A percentile compares a stretch with the other conserved stretches of the same genome.
These are phyloP conservation scores for Tanacetum coccineum DNA, from an alignment of 129 eudicot species.

Conservation along the genomic window DNA sequence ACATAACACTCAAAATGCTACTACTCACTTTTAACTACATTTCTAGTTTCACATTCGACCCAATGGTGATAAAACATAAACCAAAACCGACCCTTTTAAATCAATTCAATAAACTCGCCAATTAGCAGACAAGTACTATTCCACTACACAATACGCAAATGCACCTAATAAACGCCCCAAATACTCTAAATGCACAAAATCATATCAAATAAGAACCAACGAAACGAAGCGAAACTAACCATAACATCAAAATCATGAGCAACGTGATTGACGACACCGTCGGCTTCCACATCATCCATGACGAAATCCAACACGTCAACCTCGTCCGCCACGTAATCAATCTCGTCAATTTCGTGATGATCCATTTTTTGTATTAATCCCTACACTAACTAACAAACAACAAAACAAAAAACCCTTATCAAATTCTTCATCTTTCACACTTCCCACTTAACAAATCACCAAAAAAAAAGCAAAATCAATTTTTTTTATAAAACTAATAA, in stretches of 20 bases:
- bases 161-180: background rate
- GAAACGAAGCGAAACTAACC: conserved; percentile 39
- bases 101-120: background rate
- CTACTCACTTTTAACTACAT: no score
- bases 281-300: conserved; percentile 45
- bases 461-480: no score
- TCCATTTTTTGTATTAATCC: conserved; percentile 32
- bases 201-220: background rate
- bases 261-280: conserved; percentile 35
- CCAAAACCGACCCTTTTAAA: background rate
- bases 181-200: background rate
- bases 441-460: no score
- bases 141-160: no score
- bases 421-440: background rate
- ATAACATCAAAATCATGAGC: conserved; percentile 55
- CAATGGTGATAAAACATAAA: background rate
- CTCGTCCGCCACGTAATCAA: conserved; percentile 53
- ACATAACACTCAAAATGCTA: no score
- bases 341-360: conserved; percentile 37
- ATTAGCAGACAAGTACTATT: no score
- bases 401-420: background rate
- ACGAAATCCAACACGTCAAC: conserved; percentile 47
- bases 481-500: conserved; percentile 1
- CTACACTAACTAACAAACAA: conserved; percentile 14
- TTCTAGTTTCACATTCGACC: background rate